Percentiles rank a stretch among this genome's conserved stretches.
Evolutionary conservation across 164 flowering plant genomes (phyloP).

Genomic region (Vitis cinerea): DNA sequence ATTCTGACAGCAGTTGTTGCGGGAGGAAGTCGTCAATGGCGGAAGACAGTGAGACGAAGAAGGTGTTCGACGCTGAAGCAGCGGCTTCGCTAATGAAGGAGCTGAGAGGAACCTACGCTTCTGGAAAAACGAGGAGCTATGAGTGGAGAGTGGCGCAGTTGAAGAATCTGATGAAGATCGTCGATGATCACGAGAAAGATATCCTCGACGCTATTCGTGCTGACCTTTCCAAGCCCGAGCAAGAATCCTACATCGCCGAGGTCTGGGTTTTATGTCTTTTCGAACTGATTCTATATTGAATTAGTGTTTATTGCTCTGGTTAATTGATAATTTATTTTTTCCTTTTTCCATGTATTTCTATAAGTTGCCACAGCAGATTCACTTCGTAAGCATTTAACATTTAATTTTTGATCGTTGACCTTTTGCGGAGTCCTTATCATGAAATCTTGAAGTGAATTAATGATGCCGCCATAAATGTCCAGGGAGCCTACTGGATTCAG

Average conservation of each 20-base stretch:
- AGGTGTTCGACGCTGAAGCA: conserved; percentile 21
- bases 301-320: not conserved
- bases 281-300: too few relatives aligned
- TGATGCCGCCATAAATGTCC: too few relatives aligned
- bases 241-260: conserved; percentile 54
- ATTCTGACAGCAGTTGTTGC: too few relatives aligned
- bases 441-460: too few relatives aligned
- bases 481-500: too few relatives aligned
- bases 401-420: too few relatives aligned
- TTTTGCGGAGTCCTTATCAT: too few relatives aligned
- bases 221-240: conserved; percentile 58
- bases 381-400: too few relatives aligned
- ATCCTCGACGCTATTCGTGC: conserved; percentile 49
- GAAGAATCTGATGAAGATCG: conserved; percentile 36
- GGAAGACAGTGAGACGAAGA: conserved; percentile 1
- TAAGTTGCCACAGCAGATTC: too few relatives aligned
- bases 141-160: conserved; percentile 64
- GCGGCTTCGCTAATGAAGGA: conserved; percentile 30
- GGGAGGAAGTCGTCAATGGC: too few relatives aligned
- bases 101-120: conserved; percentile 26
- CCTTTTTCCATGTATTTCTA: too few relatives aligned
- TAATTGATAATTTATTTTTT: not conserved
- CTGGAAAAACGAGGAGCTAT: conserved; percentile 50
- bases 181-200: conserved; percentile 39
- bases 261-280: conserved; percentile 14